Evolutionary conservation across 305 asterid genomes (phyloP), one percentile per base, ranked within the genome.

Genomic region (Fraxinus angustifolia): DNA sequence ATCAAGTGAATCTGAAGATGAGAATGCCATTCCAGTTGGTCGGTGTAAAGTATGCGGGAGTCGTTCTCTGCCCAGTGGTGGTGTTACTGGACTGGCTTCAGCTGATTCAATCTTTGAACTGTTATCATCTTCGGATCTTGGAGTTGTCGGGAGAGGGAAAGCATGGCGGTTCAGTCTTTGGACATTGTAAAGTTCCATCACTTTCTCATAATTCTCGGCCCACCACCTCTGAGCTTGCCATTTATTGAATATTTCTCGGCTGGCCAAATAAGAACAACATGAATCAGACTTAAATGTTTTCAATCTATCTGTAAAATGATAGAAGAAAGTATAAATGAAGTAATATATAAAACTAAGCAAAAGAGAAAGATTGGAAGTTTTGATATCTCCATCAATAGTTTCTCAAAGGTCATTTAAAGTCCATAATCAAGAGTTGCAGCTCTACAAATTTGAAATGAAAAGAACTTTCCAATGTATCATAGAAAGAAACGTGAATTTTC

Each of bases 151-250:
- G n/a, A 91, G 91, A 70, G 97, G 95, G 83, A 91, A 92, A 21
- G 97, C 98, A 84, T 94, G 97, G 84, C 94, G 97, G 80, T 89
- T 93, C 82, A 94, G 31, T 88, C 92, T 93, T 86, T 91, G 95
- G 65, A 94, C 98, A 65, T 94, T 91, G 90, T 94, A 92, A 12
- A 93, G 93, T 81, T 94, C 98, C 87, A 94, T 90, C 48, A 94
- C 91, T 83, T 88, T 92, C 81, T 94, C 98, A n/a, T 88, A 94
- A 76, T 94, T 94, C 83, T 94, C 98, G 0, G 95, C 87, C 98
- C 98, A 94, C 98, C 98, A 94, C 82, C 88, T 88, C 83, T 94
- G 98, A 62, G 98, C 98, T 91, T 94, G 97, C 90, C 93, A 93
- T 89, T 94, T 91, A 89, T 93, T 94, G 83, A 91, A 94, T 83